Conservation (phyloP, 1,139 yeast species). For the Diutina sp. region DNA sequence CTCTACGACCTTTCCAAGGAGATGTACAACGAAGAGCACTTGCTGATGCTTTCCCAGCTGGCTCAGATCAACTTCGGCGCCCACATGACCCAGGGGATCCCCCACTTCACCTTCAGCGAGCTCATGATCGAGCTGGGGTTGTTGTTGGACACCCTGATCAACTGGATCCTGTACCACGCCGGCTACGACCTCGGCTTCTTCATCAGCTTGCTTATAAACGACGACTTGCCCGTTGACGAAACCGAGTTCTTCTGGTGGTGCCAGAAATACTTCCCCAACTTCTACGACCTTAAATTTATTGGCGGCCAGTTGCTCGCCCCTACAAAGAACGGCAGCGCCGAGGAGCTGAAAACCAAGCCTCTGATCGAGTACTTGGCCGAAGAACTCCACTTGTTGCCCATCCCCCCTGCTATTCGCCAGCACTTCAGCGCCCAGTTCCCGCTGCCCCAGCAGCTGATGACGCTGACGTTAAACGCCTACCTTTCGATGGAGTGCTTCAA, state of each 20-base stretch:
- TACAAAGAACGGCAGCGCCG: constrained; percentile 1
- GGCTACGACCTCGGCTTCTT: constrained; percentile 94
- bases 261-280: constrained; percentile 62
- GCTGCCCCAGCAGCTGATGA: constrained; percentile 27
- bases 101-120: constrained; percentile 72
- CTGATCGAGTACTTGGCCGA: constrained; percentile 42
- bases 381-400: constrained; percentile 41
- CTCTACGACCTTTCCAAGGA: constrained; percentile 62
- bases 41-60: constrained; percentile 55
- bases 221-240: constrained; percentile 70
- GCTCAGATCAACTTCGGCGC: constrained; percentile 75
- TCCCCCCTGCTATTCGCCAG: constrained; percentile 36
- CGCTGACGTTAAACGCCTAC: constrained; percentile 38
- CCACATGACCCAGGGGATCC: constrained; percentile 71
- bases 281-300: constrained; percentile 74
- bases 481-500: constrained; percentile 46
- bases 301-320: constrained; percentile 38
- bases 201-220: constrained; percentile 63
- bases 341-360: constrained; percentile 20
- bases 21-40: constrained; percentile 74
- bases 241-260: constrained; percentile 69
- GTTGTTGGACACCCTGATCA: constrained; percentile 55
- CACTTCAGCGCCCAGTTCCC: constrained; percentile 28
- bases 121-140: constrained; percentile 78
- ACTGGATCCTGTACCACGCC: constrained; percentile 89